Base-by-base conservation (phyloP, 106 monocot genomes). In the Chionographis japonica region DNA sequence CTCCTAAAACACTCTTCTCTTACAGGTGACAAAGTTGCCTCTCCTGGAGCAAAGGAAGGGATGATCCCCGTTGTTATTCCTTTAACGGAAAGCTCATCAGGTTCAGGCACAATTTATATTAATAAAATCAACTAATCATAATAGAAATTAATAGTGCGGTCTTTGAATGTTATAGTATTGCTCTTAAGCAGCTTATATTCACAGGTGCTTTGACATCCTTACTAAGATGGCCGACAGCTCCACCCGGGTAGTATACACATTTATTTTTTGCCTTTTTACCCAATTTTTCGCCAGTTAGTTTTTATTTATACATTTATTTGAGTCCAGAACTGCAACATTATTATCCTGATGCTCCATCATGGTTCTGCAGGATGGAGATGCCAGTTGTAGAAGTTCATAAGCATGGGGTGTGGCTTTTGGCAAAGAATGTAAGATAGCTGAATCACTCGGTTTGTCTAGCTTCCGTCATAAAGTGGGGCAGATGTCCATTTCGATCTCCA, bases 141-240 rank as follows among this genome's bases (percentile, higher is more conserved):
- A 42, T 14, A 41, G 11, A 38, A n/a, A 2, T 46, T 17, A 15
- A 20, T 52, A 39, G 1, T 12, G 9, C 14, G 37, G 8, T 37
- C 36, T 37, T 39, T 51, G 14, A 52, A 38, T 54, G 13, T 42
- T 62, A 37, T 20, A 17, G 46, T 63, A 11, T 9, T 58, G 15
- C 17, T 46, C 14, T 13, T 61, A 37, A 37, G 15, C 35, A 46
- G 41, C 69, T 61, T 49, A 38, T 27, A 16, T 63, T 77, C 65
- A 40, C 50, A 97, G 97, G 97, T 74, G 65, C 69, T 75, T 80
- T 89, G 27, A 97, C 92, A 76, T 92, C 92, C 43, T 77, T 97
- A 63, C 77, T 97, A 39, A 84, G 92, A 70, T 97, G 92, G 97
- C 92, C 97, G 74, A 97, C 92, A 46, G 69, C 97, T 83, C 97